Percentiles rank a stretch among this genome's conserved stretches.
These are phyloP conservation scores for Penicilliopsis zonata DNA, from an alignment of 495 filamentous ascomycete genomes.

Conservation along the genomic window DNA sequence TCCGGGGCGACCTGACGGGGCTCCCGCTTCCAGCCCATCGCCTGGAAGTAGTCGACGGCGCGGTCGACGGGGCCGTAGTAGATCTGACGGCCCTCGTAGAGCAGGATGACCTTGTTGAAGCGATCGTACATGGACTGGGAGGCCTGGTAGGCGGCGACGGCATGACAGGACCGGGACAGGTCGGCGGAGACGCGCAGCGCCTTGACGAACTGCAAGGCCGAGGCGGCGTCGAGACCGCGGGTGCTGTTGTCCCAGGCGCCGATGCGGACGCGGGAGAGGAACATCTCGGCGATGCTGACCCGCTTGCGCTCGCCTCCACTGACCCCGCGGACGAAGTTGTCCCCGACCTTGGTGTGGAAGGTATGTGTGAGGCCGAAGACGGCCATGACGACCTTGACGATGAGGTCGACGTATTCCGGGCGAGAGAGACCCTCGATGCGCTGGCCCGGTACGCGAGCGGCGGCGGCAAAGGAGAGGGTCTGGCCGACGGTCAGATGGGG, in stretches of 20 bases:
- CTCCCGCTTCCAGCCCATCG: slow-evolving; percentile 44
- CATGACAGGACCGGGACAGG: slow-evolving; percentile 56
- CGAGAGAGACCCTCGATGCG: no score
- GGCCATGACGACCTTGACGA: no score
- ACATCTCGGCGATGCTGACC: slow-evolving; percentile 39
- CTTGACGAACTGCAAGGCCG: slow-evolving; percentile 58
- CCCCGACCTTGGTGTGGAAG: slow-evolving; percentile 34
- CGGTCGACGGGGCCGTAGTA: slow-evolving; percentile 43
- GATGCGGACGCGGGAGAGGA: slow-evolving; percentile 56
- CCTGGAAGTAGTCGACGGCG: slow-evolving; percentile 46
- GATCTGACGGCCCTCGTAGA: slow-evolving; percentile 51
- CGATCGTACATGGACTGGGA: slow-evolving; percentile 63
- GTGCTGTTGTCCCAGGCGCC: slow-evolving; percentile 78
- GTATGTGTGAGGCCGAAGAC: slow-evolving; percentile 44
- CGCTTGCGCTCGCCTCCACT: slow-evolving; percentile 78
- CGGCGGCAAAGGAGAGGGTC: slow-evolving; percentile 47
- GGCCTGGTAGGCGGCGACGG: slow-evolving; percentile 71
- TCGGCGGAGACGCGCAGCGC: slow-evolving; percentile 59
- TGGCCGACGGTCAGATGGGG: slow-evolving; percentile 52
- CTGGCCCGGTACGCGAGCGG: slow-evolving; percentile 29
- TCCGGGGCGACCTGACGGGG: slow-evolving; percentile 50
- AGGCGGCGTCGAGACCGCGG: slow-evolving; percentile 70
- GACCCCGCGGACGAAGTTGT: slow-evolving; percentile 47
- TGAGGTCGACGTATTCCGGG: no score
- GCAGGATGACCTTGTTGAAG: slow-evolving; percentile 46